Conservation (phyloP, 176 grass and related monocot species). For the Musa acuminata region DNA sequence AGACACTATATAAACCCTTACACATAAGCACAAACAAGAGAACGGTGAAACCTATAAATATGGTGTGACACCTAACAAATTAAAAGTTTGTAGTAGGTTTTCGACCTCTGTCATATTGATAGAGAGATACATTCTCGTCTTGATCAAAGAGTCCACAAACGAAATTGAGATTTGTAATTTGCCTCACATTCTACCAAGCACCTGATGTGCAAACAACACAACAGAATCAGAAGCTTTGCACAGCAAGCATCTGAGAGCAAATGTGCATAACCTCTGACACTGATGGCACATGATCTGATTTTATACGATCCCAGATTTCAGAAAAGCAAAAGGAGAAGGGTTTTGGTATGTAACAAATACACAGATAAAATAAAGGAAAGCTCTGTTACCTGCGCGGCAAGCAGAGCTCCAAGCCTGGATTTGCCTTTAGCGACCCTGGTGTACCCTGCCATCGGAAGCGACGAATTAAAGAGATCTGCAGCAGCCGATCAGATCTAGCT, state of each 20-base stretch:
- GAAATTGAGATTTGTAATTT: neutral
- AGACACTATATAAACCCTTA: too few relatives aligned
- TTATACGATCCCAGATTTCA: neutral
- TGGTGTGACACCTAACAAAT: too few relatives aligned
- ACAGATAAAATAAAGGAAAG: neutral
- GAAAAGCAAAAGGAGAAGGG: neutral
- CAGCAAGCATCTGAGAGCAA: neutral
- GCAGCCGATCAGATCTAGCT: neutral
- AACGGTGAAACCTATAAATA: too few relatives aligned
- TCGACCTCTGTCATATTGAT: too few relatives aligned
- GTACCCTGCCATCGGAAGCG: conserved; percentile 41
- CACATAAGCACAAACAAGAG: too few relatives aligned
- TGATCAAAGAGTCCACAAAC: too few relatives aligned
- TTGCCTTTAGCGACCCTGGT: conserved; percentile 67
- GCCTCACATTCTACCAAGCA: neutral
- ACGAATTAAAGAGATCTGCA: neutral
- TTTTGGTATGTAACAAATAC: neutral
- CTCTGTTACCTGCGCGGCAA: conserved; percentile 48
- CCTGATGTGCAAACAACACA: neutral
- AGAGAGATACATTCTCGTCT: too few relatives aligned
- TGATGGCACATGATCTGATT: neutral
- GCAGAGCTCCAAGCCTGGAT: conserved; percentile 51
- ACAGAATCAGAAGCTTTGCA: neutral
- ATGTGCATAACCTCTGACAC: neutral
- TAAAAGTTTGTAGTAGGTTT: too few relatives aligned